A percentile compares a stretch with the other conserved stretches of the same genome.
Evolutionary conservation across 805 yeast species (phyloP).

Genomic region (Spathaspora boniae): DNA sequence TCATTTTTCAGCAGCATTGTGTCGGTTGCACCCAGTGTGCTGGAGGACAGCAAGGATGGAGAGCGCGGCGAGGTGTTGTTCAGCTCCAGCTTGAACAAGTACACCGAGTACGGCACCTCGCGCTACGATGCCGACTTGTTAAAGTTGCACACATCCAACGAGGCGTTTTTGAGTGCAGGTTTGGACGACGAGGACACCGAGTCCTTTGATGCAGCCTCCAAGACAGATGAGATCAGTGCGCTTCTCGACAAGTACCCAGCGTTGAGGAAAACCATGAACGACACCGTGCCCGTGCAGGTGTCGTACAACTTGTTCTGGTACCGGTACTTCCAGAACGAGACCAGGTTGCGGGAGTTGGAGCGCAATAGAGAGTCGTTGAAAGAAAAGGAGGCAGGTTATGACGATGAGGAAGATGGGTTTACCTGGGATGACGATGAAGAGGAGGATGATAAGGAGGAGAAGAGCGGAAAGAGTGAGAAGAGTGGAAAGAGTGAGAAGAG

Average conservation of each 20-base stretch:
- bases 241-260: conserved; percentile 49
- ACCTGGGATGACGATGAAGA: conserved; percentile 52
- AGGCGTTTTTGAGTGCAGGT: conserved; percentile 10
- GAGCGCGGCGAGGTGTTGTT: conserved; percentile 19
- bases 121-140: conserved; percentile 38
- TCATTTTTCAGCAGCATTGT: conserved; percentile 46
- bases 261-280: conserved; percentile 52
- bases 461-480: conserved; percentile 32
- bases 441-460: conserved; percentile 19
- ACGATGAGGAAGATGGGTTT: conserved; percentile 48
- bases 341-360: conserved; percentile 58
- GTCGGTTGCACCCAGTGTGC: conserved; percentile 18
- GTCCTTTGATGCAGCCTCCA: conserved; percentile 42
- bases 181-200: conserved; percentile 12
- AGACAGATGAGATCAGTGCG: conserved; percentile 49
- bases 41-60: background rate
- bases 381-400: conserved; percentile 27
- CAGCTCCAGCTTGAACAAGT: conserved; percentile 13
- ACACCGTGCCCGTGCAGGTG: conserved; percentile 63
- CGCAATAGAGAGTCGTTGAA: conserved; percentile 62
- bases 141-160: conserved; percentile 35
- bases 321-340: conserved; percentile 56
- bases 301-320: conserved; percentile 70
- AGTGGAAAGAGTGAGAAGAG: conserved; percentile 28
- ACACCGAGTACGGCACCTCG: conserved; percentile 32